Evolutionary conservation across 768 basidiomycete genomes (phyloP), one percentile per base, ranked within the genome.

Genomic region (Mrakia blollopis): DNA sequence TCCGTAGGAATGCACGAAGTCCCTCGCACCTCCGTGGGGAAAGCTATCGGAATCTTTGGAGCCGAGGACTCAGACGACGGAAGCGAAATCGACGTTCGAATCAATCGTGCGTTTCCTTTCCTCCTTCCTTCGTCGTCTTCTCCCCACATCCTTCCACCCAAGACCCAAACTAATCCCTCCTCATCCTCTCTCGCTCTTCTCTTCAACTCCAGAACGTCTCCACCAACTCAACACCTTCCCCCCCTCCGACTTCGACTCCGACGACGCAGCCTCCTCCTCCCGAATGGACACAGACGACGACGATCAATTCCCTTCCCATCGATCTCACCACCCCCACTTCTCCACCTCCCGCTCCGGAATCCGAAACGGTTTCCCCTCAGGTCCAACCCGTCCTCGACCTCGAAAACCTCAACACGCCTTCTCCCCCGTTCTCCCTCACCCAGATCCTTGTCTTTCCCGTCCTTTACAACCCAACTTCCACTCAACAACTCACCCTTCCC

Each of bases 1-100:
- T 92, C 92, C 8, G 92, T 93, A 0, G 89, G 88, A 63, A 88
- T 96, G 86, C 93, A 94, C 32, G 89, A 91, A 69, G 91, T 93
- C 0, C 94, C 94, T 0, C 83, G 87, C 60, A 89, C 92, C 21
- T 76, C 79, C 0, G 62, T 84, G 23, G 81, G 80, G 6, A 75
- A 81, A 67, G 80, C 77, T 28, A 74, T 83, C 79, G 89, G 88
- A 47, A 79, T 96, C 9, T 87, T 79, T 7, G 80, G 85, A 73
- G 84, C 83, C 72, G 81, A 80, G 39, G 84, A 83, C 35, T 80
- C 80, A 23, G 84, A 71, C 50, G 72, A 84, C 75, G 80, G 80
- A n/a, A 79, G 79, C 41, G 83, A 84, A 52, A 77, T 86, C 23
- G 85, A 86, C 73, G 80, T 80, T 1, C 80, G 83, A 50, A 81